phyloP scores from a whole-genome alignment of 2,329 filamentous ascomycete genomes.

The Bipolaris victoriae region DNA sequence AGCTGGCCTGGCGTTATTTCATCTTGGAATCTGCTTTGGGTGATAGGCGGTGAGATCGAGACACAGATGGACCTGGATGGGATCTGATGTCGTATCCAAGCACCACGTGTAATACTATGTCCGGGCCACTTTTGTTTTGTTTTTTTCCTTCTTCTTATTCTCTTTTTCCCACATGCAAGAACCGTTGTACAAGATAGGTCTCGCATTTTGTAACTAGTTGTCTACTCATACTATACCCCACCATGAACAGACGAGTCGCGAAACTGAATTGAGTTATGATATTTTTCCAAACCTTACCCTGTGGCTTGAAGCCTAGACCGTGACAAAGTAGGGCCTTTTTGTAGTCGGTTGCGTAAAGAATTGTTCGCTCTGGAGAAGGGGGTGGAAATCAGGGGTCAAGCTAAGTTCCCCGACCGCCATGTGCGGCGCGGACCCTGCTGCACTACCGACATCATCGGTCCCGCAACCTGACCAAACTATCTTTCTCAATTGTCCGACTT shows the following conservation, averaged over 20 bases:
- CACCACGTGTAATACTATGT: constrained; percentile 13
- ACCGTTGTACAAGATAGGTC: constrained; percentile 24
- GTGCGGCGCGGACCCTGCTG: constrained; percentile 19
- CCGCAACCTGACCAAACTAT: constrained; percentile 17
- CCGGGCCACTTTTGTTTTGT: neutral
- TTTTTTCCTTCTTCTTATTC: constrained; percentile 6
- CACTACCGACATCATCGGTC: constrained; percentile 20
- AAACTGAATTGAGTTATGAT: constrained; percentile 19
- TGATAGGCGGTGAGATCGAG: constrained; percentile 11
- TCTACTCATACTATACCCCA: constrained; percentile 30
- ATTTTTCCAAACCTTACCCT: neutral
- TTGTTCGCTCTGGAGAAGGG: constrained; percentile 5
- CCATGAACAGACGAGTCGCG: constrained; percentile 24
- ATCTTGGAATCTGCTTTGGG: constrained; percentile 20
- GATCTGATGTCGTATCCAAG: constrained; percentile 9
- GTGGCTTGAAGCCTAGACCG: neutral
- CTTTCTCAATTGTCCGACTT: constrained; percentile 11
- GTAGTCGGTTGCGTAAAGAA: constrained; percentile 1
- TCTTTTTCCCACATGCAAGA: constrained; percentile 15
- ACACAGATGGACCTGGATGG: constrained; percentile 7
- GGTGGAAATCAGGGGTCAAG: constrained; percentile 16
- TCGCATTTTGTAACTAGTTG: constrained; percentile 18
- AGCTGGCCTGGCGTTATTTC: constrained; percentile 34
- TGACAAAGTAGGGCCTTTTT: neutral
- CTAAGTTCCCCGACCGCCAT: constrained; percentile 18